A percentile compares a stretch with the other conserved stretches of the same genome.
Evolutionary conservation across 106 monocot genomes (phyloP).

Genomic region (Acorus calamus): DNA sequence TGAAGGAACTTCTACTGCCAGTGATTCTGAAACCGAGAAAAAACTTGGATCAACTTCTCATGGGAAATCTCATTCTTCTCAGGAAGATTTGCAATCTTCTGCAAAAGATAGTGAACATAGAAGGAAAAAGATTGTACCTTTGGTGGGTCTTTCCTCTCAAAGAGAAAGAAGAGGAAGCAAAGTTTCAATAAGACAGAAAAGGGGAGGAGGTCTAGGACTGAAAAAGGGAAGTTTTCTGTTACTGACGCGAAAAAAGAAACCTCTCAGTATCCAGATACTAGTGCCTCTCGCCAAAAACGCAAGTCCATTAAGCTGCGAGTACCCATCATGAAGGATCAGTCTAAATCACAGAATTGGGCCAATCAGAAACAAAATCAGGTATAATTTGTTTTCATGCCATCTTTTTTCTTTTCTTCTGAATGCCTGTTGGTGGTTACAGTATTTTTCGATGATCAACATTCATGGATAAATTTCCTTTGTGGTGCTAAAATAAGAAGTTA

Average conservation of each 20-base stretch:
- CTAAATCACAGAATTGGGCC: too few relatives aligned
- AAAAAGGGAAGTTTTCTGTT: conserved; percentile 29
- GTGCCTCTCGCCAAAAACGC: conserved; percentile 17
- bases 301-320: conserved; percentile 13
- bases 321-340: background rate
- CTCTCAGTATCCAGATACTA: conserved; percentile 23
- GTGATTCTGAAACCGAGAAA: conserved; percentile 16
- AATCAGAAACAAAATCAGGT: too few relatives aligned
- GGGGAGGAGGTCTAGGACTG: conserved; percentile 24
- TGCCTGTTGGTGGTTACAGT: too few relatives aligned
- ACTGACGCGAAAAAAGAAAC: conserved; percentile 17
- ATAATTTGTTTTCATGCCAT: too few relatives aligned
- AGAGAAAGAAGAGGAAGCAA: conserved; percentile 43
- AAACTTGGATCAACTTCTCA: conserved; percentile 9
- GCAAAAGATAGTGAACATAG: conserved; percentile 18
- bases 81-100: conserved; percentile 14
- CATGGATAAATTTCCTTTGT: too few relatives aligned
- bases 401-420: too few relatives aligned
- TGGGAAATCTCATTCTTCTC: conserved; percentile 21
- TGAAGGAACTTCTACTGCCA: conserved; percentile 4
- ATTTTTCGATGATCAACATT: too few relatives aligned
- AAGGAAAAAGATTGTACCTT: conserved; percentile 16
- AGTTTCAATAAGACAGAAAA: conserved; percentile 23
- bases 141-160: conserved; percentile 12
- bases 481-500: too few relatives aligned